Percentiles rank a stretch among this genome's conserved stretches.
Evolutionary conservation across 169 alveolate genomes (phyloP).

Genomic region (Eimeria praecox): DNA sequence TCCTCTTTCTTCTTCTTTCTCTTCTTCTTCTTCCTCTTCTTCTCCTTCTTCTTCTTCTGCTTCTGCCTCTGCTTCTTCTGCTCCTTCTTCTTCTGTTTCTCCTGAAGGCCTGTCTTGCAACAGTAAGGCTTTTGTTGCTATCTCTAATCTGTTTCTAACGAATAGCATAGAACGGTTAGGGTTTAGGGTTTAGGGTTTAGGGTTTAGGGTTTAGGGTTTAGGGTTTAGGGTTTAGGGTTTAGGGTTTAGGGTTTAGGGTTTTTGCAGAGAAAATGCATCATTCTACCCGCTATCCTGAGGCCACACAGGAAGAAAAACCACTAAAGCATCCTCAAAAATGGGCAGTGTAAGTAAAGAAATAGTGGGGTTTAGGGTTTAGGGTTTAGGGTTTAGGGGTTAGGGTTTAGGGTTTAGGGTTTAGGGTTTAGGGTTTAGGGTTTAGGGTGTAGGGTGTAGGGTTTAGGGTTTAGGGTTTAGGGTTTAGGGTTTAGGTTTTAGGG

Average conservation of each 20-base stretch:
- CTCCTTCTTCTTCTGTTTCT: background rate
- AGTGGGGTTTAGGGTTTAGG: no score
- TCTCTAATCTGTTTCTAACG: background rate
- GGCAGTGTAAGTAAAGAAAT: background rate
- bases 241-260: background rate
- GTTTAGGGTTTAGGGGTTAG: background rate
- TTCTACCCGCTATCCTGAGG: background rate
- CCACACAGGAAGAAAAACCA: background rate
- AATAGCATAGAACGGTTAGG: background rate
- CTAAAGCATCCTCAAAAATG: constrained; percentile 31
- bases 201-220: background rate
- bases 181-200: background rate
- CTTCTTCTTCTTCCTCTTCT: background rate
- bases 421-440: no score
- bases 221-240: constrained; percentile 36
- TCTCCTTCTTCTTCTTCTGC: background rate
- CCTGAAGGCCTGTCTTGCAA: background rate
- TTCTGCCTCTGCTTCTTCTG: background rate
- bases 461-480: no score
- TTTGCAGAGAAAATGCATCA: constrained; percentile 2
- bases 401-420: no score
- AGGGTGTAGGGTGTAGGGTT: no score
- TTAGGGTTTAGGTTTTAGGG: no score
- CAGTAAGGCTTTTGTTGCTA: background rate
- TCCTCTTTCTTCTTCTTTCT: background rate